phyloP scores from a whole-genome alignment of 768 basidiomycete species.

The Calocybe cyanea region DNA sequence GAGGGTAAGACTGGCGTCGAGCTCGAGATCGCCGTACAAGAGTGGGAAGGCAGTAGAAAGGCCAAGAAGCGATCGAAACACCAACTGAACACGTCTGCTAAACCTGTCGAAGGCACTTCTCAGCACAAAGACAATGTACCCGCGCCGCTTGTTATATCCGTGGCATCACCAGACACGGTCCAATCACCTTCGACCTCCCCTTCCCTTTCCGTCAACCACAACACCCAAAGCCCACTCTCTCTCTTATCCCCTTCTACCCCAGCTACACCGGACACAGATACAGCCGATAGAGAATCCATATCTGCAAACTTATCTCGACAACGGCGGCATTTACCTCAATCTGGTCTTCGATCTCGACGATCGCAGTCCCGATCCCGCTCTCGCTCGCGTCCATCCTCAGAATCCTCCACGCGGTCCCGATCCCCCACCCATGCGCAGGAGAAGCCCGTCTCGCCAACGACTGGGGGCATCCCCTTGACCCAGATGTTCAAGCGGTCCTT shows the following conservation, averaged over 20 bases:
- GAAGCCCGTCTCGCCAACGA: neutral
- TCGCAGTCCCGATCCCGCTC: conserved; percentile 7
- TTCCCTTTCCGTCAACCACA: neutral
- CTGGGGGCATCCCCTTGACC: conserved; percentile 41
- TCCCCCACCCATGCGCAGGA: neutral
- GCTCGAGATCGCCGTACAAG: conserved; percentile 57
- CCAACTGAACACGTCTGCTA: neutral
- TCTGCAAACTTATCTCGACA: neutral
- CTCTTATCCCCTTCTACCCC: neutral
- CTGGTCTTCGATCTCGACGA: neutral
- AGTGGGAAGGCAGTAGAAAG: conserved; percentile 46
- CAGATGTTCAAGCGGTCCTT: conserved; percentile 65
- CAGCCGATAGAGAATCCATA: neutral
- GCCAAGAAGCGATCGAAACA: neutral
- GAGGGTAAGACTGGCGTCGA: conserved; percentile 64
- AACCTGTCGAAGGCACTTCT: too few species aligned
- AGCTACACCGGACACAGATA: neutral
- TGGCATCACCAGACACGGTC: neutral
- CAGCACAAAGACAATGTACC: neutral
- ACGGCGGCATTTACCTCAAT: neutral
- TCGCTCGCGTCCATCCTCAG: neutral
- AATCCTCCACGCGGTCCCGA: neutral
- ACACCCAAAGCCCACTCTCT: neutral
- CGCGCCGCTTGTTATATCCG: neutral
- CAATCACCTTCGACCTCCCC: neutral